Conservation (phyloP, 345 rosid genomes). For the Nasturtium officinale region DNA sequence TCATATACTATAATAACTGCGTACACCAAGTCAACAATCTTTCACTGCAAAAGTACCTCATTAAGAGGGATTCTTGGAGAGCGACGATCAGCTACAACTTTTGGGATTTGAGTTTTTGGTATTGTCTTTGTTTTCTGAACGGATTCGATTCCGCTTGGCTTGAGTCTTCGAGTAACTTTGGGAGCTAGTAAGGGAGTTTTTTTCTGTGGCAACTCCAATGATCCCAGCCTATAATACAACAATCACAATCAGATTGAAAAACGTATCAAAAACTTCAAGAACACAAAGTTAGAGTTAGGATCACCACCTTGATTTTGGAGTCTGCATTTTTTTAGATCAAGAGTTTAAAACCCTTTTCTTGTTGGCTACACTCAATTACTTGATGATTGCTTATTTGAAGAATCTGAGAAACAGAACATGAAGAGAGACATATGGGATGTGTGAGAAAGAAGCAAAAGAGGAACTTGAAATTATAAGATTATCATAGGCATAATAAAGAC, state of each 20-base stretch:
- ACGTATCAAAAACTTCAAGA: neutral
- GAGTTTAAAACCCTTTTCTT: constrained; percentile 4
- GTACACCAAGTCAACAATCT: constrained; percentile 2
- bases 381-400: constrained; percentile 39
- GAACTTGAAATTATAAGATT: constrained; percentile 16
- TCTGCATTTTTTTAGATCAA: constrained; percentile 26
- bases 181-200: constrained; percentile 64
- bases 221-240: constrained; percentile 45
- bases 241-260: constrained; percentile 19
- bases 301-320: constrained; percentile 39
- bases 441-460: constrained; percentile 38
- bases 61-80: constrained; percentile 66
- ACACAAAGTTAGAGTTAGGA: constrained; percentile 20
- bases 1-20: neutral
- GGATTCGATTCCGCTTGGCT: constrained; percentile 49
- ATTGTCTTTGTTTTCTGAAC: constrained; percentile 49
- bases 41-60: constrained; percentile 60
- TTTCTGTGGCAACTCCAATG: constrained; percentile 63
- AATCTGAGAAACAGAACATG: constrained; percentile 52
- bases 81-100: constrained; percentile 59
- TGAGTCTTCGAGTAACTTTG: constrained; percentile 59
- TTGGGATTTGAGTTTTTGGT: constrained; percentile 71
- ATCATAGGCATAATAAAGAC: constrained; percentile 37
- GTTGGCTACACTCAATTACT: constrained; percentile 9
- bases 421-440: constrained; percentile 25